phyloP scores from a whole-genome alignment of 306 rosid species.

The Betula pendula region DNA sequence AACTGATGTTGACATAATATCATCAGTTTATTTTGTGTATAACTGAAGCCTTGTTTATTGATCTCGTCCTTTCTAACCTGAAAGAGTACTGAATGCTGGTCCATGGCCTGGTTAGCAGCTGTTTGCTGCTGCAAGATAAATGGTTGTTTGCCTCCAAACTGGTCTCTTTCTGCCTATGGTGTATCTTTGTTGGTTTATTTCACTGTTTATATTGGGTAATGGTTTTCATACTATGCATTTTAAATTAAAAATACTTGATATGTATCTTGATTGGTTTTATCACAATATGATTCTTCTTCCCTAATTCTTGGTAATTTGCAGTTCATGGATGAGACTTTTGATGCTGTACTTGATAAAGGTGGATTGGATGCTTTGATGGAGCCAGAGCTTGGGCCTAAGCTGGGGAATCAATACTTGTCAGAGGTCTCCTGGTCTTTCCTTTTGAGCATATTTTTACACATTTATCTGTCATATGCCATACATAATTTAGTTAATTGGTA shows the following conservation, averaged over 20 bases:
- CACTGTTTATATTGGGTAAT: neutral
- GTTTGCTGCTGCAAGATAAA: neutral
- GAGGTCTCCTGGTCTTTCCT: conserved; percentile 49
- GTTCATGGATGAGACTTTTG: conserved; percentile 61
- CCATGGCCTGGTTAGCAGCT: neutral
- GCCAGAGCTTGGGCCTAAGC: conserved; percentile 77
- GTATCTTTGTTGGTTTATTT: neutral
- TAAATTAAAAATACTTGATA: neutral
- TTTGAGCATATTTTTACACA: neutral
- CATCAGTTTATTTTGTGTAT: neutral
- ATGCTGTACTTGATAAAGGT: conserved; percentile 80
- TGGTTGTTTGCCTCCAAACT: neutral
- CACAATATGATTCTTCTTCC: neutral
- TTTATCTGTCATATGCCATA: neutral
- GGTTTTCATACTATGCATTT: neutral
- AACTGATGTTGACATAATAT: neutral
- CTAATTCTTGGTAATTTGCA: conserved; percentile 23
- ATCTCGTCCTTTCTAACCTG: too few relatives aligned
- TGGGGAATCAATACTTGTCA: conserved; percentile 72
- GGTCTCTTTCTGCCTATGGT: neutral
- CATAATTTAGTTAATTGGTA: conserved; percentile 7
- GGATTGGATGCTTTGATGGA: conserved; percentile 98
- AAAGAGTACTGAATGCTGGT: neutral
- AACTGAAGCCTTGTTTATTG: neutral
- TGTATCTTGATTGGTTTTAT: neutral